A percentile compares a stretch with the other conserved stretches of the same genome.
Evolutionary conservation across 1,284 basidiomycete species (phyloP).

Genomic region (Moniliophthora roreri): DNA sequence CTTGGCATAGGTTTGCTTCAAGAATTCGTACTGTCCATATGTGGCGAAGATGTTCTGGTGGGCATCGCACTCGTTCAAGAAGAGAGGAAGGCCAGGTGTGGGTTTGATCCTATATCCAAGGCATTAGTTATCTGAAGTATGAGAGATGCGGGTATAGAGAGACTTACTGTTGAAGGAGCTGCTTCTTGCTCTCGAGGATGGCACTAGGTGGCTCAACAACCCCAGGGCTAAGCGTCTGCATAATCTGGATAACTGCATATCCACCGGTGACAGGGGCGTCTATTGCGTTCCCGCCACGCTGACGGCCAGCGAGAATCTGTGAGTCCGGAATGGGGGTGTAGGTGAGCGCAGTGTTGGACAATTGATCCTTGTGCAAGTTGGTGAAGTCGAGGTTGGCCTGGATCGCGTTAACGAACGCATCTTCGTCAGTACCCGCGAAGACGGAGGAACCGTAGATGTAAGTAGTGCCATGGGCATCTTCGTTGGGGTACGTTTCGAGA

Average conservation of each 20-base stretch:
- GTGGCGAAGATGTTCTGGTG: too few species aligned
- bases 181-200: slow-evolving; percentile 20
- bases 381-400: background rate
- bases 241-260: slow-evolving; percentile 32
- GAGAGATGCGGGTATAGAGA: background rate
- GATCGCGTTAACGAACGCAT: slow-evolving; percentile 14
- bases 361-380: background rate
- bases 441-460: slow-evolving; percentile 15
- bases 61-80: too few species aligned
- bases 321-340: slow-evolving; percentile 35
- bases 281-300: slow-evolving; percentile 32
- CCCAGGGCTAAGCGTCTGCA: slow-evolving; percentile 24
- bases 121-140: background rate
- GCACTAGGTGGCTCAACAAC: slow-evolving; percentile 19
- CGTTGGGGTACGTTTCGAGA: too few species aligned
- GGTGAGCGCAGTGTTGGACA: slow-evolving; percentile 24
- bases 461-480: too few species aligned
- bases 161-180: slow-evolving; percentile 24
- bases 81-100: too few species aligned
- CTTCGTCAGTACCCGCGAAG: slow-evolving; percentile 28
- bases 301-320: slow-evolving; percentile 22
- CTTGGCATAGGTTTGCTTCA: too few species aligned
- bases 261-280: slow-evolving; percentile 29
- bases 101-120: slow-evolving; percentile 1
- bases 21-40: too few species aligned